Evolutionary conservation across 768 basidiomycete species (phyloP).

Genomic region (Pleurotus pulmonarius): DNA sequence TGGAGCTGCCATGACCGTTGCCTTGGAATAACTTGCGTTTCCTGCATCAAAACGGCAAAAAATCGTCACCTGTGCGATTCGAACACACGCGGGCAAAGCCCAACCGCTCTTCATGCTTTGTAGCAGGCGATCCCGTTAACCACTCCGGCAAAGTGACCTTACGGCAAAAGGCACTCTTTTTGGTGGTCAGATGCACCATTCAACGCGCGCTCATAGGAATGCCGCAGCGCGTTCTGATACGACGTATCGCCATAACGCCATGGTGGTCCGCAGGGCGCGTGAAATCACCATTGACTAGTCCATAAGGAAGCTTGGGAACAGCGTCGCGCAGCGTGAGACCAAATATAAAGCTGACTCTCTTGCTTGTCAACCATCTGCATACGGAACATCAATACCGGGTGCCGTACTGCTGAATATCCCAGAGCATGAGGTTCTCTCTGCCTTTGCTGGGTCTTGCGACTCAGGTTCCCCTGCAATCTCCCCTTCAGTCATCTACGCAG

Average conservation of each 20-base stretch:
- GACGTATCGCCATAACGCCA: too few relatives aligned
- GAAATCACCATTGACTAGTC: too few relatives aligned
- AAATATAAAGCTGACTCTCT: neutral
- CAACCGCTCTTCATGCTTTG: constrained; percentile 2
- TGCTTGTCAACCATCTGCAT: neutral
- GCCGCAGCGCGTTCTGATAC: too few relatives aligned
- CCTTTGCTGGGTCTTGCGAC: constrained; percentile 51
- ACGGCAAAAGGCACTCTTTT: neutral
- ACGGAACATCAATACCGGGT: neutral
- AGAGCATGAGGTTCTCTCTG: constrained; percentile 53
- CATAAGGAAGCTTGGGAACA: too few relatives aligned
- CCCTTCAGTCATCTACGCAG: constrained; percentile 16
- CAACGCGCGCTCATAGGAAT: too few relatives aligned
- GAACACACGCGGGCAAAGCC: constrained; percentile 8
- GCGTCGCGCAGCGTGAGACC: neutral
- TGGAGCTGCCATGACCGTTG: too few relatives aligned
- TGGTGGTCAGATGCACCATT: too few relatives aligned
- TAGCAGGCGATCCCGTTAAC: constrained; percentile 27
- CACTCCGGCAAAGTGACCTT: constrained; percentile 24
- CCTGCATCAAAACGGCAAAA: neutral
- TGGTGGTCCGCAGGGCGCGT: too few relatives aligned
- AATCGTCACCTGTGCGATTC: constrained; percentile 9
- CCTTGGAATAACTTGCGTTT: too few relatives aligned
- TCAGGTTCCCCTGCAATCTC: constrained; percentile 45
- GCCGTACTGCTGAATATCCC: neutral